Evolutionary conservation across 2,329 filamentous ascomycete species (phyloP), one percentile per base, ranked within the genome.

Genomic region (Alternaria metachromatica): DNA sequence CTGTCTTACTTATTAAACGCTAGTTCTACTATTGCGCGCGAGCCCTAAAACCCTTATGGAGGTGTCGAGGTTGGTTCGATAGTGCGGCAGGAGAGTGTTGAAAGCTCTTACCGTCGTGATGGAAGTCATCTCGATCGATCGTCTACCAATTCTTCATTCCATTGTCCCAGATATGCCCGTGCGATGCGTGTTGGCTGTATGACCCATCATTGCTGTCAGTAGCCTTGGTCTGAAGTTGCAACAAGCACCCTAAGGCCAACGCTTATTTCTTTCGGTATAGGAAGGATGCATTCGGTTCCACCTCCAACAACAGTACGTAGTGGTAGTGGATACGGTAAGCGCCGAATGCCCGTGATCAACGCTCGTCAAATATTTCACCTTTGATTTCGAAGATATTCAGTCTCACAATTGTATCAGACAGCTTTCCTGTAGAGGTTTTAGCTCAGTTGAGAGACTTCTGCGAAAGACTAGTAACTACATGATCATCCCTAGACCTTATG

Each of bases 311-410:
- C 25, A 28, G n/a, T 45, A 13, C 23, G 3, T 30, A 20, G 9
- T 20, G 3, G n/a, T 30, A 8, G 46, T 28, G 25, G n/a, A 28
- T 30, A 50, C 46, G 2, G 0, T 13, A n/a, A 13, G 4, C 18
- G 11, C n/a, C 25, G 46, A 50, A 28, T 0, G n/a, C 25, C 46
- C n/a, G 5, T 30, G 11, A 30, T 20, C 3, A 49, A 9, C 46
- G 6, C n/a, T 28, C n/a, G 10, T 26, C 6, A 1, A 9, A 1
- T 0, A 13, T 3, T 1, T 13, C 33, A 37, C 0, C 33, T 3
- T 37, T 5, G 33, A n/a, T 0, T 7, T n/a, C 15, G 33, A 37
- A 37, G 6, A 37, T n/a, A 37, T 3, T 37, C 3, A 6, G 33
- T 15, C 3, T 33, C 3, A 33, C 1, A 6, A 26, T 5, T 23